Evolutionary conservation across 1,284 basidiomycete species (phyloP).

Genomic region (Violaceomyces palustris): DNA sequence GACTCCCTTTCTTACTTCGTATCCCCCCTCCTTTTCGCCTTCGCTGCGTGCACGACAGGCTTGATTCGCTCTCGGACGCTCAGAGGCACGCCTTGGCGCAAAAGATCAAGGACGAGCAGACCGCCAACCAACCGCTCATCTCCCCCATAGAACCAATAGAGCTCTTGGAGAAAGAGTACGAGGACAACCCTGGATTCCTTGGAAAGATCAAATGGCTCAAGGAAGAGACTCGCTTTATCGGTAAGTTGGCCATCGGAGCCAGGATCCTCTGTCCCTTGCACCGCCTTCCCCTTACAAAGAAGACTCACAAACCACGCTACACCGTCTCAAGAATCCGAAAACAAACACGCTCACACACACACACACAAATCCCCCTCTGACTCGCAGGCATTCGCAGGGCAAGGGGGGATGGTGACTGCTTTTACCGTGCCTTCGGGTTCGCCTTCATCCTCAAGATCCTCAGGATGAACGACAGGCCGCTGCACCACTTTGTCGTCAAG

Average conservation of each 20-base stretch:
- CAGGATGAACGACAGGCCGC: conserved; percentile 25
- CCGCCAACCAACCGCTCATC: conserved; percentile 21
- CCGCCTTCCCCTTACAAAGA: background rate
- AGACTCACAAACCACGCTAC: no score
- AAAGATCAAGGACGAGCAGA: conserved; percentile 18
- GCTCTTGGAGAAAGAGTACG: conserved; percentile 27
- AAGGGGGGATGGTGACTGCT: conserved; percentile 48
- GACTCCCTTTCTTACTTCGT: no score
- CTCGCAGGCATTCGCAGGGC: conserved; percentile 30
- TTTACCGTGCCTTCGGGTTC: conserved; percentile 46
- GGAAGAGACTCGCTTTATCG: conserved; percentile 23
- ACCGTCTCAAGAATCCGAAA: no score
- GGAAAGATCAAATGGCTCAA: conserved; percentile 39
- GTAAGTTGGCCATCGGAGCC: background rate
- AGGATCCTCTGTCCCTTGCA: background rate
- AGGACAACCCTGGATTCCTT: conserved; percentile 19
- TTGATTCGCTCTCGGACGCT: conserved; percentile 22
- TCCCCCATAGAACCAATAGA: conserved; percentile 29
- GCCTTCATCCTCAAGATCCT: conserved; percentile 36
- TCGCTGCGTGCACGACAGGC: conserved; percentile 4
- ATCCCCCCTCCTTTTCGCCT: background rate
- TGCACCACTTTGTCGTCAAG: conserved; percentile 29
- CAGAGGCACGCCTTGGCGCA: conserved; percentile 34
- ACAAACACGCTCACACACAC: no score
- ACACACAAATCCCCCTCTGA: no score